Percentiles rank a stretch among this genome's conserved stretches.
Conservation (phyloP, 352 stramenopile genomes). For the Chrysophaeum taylorii region DNA sequence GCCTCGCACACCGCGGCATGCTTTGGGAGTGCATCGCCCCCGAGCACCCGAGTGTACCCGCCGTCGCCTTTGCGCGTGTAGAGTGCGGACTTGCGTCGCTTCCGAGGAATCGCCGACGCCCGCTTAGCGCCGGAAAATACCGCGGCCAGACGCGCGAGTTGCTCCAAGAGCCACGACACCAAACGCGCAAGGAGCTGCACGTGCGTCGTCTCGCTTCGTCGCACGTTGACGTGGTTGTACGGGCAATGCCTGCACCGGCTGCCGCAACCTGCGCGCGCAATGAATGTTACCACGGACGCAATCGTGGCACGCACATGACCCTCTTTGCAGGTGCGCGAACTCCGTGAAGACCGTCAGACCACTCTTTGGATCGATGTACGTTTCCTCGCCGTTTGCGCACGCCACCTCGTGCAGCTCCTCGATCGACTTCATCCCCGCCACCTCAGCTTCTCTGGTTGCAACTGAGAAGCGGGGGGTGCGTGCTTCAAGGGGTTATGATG, state of each 20-base stretch:
- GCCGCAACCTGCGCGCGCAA: too few species aligned
- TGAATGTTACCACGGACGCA: too few species aligned
- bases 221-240: constrained; percentile 63
- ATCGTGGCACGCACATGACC: too few species aligned
- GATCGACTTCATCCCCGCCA: too few species aligned
- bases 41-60: not conserved
- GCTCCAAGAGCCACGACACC: not conserved
- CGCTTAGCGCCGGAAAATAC: too few species aligned
- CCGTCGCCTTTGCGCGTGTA: not conserved
- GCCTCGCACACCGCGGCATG: not conserved
- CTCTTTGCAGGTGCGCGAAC: constrained; percentile 54
- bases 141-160: not conserved
- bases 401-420: not conserved
- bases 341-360: constrained; percentile 57
- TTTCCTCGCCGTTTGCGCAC: not conserved
- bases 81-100: not conserved
- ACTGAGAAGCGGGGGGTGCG: too few species aligned
- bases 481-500: too few species aligned
- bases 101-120: not conserved
- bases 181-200: too few species aligned
- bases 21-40: not conserved
- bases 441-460: too few species aligned
- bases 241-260: constrained; percentile 74
- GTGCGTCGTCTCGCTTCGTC: too few species aligned
- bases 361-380: not conserved